phyloP scores from a whole-genome alignment of 1,284 basidiomycete genomes.

The Polyporus tsugae region DNA sequence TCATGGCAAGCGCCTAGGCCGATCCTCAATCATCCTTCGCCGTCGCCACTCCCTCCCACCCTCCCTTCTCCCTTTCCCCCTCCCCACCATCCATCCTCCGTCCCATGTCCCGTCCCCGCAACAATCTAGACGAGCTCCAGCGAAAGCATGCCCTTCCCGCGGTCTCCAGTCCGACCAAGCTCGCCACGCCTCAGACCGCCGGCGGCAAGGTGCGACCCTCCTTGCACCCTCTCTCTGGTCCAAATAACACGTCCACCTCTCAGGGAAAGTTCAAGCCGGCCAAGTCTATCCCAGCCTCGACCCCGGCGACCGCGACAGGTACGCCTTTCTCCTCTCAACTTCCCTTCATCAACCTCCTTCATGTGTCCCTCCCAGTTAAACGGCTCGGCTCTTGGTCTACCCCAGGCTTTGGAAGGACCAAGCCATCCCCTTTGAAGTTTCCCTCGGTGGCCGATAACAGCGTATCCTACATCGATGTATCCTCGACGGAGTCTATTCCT shows the following conservation, averaged over 20 bases:
- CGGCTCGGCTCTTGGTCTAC: slow-evolving; percentile 42
- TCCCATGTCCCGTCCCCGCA: slow-evolving; percentile 43
- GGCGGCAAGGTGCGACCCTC: slow-evolving; percentile 30
- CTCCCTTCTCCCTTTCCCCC: not conserved
- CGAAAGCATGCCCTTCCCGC: slow-evolving; percentile 28
- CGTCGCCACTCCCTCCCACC: slow-evolving; percentile 5
- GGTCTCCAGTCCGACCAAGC: slow-evolving; percentile 23
- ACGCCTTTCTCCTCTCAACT: slow-evolving; percentile 9
- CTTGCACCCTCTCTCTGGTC: not conserved
- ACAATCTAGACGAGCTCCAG: slow-evolving; percentile 44
- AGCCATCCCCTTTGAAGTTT: slow-evolving; percentile 26
- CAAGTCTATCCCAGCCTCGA: slow-evolving; percentile 26
- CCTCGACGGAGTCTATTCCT: slow-evolving; percentile 36
- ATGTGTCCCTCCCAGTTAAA: slow-evolving; percentile 24
- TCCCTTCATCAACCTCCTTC: not conserved
- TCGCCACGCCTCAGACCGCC: slow-evolving; percentile 17
- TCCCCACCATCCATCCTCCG: slow-evolving; percentile 4
- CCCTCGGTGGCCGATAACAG: slow-evolving; percentile 25
- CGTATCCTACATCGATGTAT: slow-evolving; percentile 28
- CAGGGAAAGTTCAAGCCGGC: slow-evolving; percentile 45
- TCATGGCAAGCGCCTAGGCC: not conserved
- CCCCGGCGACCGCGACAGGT: slow-evolving; percentile 30
- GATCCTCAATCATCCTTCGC: slow-evolving; percentile 26
- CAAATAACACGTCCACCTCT: not conserved
- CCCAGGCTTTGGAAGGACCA: slow-evolving; percentile 41